phyloP scores from a whole-genome alignment of 805 yeast genomes.

The Ogataea degrootiae region DNA sequence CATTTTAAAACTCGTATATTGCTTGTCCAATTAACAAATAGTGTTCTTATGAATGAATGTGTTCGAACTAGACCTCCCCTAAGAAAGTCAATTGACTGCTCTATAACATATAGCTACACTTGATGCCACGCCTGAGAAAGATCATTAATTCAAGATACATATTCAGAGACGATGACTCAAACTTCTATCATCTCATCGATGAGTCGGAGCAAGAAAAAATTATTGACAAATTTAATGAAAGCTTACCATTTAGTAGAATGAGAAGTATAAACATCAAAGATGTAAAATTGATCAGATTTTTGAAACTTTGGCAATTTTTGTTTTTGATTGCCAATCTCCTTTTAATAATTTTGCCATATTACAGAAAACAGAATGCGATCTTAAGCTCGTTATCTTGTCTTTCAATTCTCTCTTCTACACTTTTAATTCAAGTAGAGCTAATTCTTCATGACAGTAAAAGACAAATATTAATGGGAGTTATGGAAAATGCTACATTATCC shows the following conservation, averaged over 20 bases:
- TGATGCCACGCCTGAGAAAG: constrained; percentile 28
- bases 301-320: constrained; percentile 13
- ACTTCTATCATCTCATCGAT: constrained; percentile 17
- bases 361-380: constrained; percentile 22
- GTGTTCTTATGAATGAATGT: too few relatives aligned
- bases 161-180: constrained; percentile 8
- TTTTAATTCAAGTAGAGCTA: constrained; percentile 18
- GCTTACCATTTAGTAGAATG: constrained; percentile 15
- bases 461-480: constrained; percentile 2
- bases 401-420: constrained; percentile 14
- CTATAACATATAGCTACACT: too few relatives aligned
- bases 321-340: constrained; percentile 21
- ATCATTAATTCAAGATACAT: constrained; percentile 22
- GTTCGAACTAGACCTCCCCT: too few relatives aligned
- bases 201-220: constrained; percentile 19
- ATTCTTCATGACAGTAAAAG: constrained; percentile 1
- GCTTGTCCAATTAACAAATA: too few relatives aligned
- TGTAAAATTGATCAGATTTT: constrained; percentile 2
- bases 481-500: constrained; percentile 1
- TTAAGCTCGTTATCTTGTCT: constrained; percentile 24
- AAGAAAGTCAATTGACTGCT: too few relatives aligned
- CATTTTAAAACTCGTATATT: too few relatives aligned
- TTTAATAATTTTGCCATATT: constrained; percentile 25
- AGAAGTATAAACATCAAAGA: constrained; percentile 11
- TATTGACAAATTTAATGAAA: constrained; percentile 11